Percentiles rank a stretch among this genome's conserved stretches.
phyloP scores from a whole-genome alignment of 2,329 filamentous ascomycete genomes.

The Gaeumannomyces sp. region DNA sequence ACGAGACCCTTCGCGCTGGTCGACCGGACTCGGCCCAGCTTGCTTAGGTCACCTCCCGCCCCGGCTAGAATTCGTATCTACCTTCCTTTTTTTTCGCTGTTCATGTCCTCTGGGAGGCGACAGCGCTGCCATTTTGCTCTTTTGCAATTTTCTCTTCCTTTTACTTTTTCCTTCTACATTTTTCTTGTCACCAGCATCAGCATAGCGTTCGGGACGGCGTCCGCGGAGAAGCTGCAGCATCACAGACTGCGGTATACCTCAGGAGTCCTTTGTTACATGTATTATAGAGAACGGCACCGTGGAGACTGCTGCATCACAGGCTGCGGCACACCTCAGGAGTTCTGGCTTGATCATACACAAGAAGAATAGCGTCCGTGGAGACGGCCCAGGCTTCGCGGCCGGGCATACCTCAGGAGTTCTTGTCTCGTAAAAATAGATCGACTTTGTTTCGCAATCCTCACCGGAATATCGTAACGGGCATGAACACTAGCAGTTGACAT shows the following conservation, averaged over 20 bases:
- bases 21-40: slow-evolving; percentile 1
- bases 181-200: not conserved
- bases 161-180: not conserved
- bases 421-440: not conserved
- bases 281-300: not conserved
- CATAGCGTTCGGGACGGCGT: slow-evolving; percentile 6
- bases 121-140: not conserved
- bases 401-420: not conserved
- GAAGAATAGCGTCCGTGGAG: not conserved
- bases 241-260: slow-evolving; percentile 3
- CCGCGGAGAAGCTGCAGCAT: slow-evolving; percentile 6
- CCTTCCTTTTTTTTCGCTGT: not conserved
- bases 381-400: not conserved
- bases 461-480: no score
- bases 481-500: no score
- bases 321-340: slow-evolving; percentile 9
- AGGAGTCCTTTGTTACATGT: slow-evolving; percentile 7
- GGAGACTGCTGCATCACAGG: not conserved
- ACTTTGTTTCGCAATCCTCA: no score
- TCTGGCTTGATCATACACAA: slow-evolving; percentile 3
- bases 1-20: slow-evolving; percentile 58
- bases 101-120: not conserved
- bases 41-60: not conserved
- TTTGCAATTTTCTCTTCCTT: not conserved
- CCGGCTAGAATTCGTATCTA: not conserved